Evolutionary conservation across 768 basidiomycete genomes (phyloP).

Genomic region (Rubroboletus pulcherrimus): DNA sequence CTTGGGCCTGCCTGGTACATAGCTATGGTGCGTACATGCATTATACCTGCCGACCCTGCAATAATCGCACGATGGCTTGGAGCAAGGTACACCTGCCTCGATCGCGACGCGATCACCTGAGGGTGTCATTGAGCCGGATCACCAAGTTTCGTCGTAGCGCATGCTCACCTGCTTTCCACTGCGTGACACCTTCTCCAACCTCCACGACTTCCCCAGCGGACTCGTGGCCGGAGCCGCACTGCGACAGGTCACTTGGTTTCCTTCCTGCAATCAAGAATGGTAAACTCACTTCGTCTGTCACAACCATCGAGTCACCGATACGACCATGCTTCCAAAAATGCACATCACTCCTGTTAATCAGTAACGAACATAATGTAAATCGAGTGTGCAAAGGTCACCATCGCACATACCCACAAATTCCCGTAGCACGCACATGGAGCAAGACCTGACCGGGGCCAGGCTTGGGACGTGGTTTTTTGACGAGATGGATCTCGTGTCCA

Average conservation of each 20-base stretch:
- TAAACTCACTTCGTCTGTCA: slow-evolving; percentile 53
- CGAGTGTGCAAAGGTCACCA: background rate
- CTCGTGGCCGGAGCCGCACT: slow-evolving; percentile 71
- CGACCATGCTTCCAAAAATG: slow-evolving; percentile 73
- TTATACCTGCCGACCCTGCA: slow-evolving; percentile 67
- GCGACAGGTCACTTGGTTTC: background rate
- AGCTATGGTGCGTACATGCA: slow-evolving; percentile 39
- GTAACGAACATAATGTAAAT: background rate
- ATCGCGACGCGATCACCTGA: slow-evolving; percentile 65
- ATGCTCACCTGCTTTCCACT: slow-evolving; percentile 55
- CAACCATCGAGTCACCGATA: slow-evolving; percentile 67
- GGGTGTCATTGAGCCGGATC: background rate
- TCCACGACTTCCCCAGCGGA: slow-evolving; percentile 66
- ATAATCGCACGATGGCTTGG: slow-evolving; percentile 54
- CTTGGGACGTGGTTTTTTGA: slow-evolving; percentile 57
- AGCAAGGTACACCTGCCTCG: slow-evolving; percentile 68
- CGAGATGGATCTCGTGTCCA: slow-evolving; percentile 58
- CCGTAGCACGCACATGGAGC: slow-evolving; percentile 62
- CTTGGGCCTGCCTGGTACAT: no score
- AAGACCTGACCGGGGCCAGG: slow-evolving; percentile 66
- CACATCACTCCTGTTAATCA: slow-evolving; percentile 54
- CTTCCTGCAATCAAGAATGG: background rate
- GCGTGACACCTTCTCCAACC: slow-evolving; percentile 60
- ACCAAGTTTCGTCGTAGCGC: background rate
- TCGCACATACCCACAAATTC: slow-evolving; percentile 58